Evolutionary conservation across 2,329 filamentous ascomycete genomes (phyloP).

Genomic region (Xylaria sp.): DNA sequence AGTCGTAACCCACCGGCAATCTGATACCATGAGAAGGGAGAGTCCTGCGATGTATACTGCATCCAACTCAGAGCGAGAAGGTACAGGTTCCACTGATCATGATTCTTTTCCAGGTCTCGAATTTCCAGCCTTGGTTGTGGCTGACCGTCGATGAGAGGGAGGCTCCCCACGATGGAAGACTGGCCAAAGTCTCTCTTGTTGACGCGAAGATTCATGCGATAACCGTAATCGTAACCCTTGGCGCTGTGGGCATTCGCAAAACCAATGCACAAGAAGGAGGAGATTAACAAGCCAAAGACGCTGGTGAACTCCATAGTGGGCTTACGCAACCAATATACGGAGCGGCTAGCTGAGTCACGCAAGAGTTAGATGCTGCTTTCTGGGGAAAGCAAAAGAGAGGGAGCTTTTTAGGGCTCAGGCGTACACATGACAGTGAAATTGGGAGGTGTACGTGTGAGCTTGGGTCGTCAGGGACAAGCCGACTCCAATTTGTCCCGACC

Average conservation of each 20-base stretch:
- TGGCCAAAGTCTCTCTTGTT: slow-evolving; percentile 54
- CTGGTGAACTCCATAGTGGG: slow-evolving; percentile 25
- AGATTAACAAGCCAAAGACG: slow-evolving; percentile 23
- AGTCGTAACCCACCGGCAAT: slow-evolving; percentile 68
- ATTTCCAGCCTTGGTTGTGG: slow-evolving; percentile 71
- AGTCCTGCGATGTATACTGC: slow-evolving; percentile 72
- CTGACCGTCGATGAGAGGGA: slow-evolving; percentile 56
- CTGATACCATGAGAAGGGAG: slow-evolving; percentile 79
- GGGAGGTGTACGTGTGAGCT: slow-evolving; percentile 14
- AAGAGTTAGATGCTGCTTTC: slow-evolving; percentile 6
- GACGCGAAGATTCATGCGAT: slow-evolving; percentile 53
- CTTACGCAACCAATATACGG: slow-evolving; percentile 9
- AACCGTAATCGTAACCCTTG: slow-evolving; percentile 63
- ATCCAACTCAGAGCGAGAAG: slow-evolving; percentile 79
- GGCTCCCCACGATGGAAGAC: slow-evolving; percentile 55
- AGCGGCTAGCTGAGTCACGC: slow-evolving; percentile 9
- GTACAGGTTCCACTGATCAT: slow-evolving; percentile 80
- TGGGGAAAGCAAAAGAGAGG: background rate
- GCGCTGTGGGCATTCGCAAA: slow-evolving; percentile 26
- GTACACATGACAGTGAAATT: slow-evolving; percentile 12
- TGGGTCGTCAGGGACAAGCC: slow-evolving; percentile 6
- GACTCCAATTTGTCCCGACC: background rate
- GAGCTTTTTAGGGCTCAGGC: slow-evolving; percentile 5
- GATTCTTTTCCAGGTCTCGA: slow-evolving; percentile 70
- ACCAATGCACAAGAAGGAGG: slow-evolving; percentile 27